phyloP scores from a whole-genome alignment of 768 basidiomycete genomes.

The Cubamyces sp. region DNA sequence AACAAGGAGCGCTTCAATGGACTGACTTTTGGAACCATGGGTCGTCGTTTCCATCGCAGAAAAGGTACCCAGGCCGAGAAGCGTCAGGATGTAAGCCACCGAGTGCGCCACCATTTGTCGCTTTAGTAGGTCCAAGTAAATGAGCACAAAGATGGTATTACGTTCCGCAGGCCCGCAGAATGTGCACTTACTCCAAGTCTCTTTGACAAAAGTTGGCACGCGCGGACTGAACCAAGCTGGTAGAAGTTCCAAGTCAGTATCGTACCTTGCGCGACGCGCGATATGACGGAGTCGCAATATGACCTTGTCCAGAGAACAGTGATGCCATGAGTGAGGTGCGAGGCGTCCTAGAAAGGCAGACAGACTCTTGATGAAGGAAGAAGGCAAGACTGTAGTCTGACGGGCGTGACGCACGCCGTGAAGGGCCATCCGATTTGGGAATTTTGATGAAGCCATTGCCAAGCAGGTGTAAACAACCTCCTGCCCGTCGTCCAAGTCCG shows the following conservation, averaged over 20 bases:
- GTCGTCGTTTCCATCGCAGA: constrained; percentile 18
- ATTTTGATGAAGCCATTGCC: no score
- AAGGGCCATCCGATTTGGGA: no score
- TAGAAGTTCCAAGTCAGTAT: background rate
- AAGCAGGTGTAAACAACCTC: no score
- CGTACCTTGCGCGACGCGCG: no score
- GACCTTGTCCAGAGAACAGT: background rate
- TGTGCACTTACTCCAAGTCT: constrained; percentile 4
- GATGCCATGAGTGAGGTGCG: background rate
- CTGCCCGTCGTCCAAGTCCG: no score
- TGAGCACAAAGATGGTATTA: no score
- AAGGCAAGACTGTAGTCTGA: no score
- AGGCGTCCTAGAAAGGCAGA: no score
- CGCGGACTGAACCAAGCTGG: constrained; percentile 20
- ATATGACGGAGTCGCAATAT: no score
- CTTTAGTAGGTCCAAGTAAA: background rate
- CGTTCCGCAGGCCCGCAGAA: background rate
- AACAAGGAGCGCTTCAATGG: background rate
- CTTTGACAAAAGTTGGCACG: background rate
- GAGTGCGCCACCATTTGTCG: background rate
- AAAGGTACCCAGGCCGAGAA: background rate
- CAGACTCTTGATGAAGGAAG: no score
- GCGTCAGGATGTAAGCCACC: background rate
- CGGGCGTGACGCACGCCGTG: no score
- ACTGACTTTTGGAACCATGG: constrained; percentile 17